A percentile compares a stretch with the other conserved stretches of the same genome.
phyloP scores from a whole-genome alignment of 1,284 basidiomycete species.

The Malassezia yamatoensis region DNA sequence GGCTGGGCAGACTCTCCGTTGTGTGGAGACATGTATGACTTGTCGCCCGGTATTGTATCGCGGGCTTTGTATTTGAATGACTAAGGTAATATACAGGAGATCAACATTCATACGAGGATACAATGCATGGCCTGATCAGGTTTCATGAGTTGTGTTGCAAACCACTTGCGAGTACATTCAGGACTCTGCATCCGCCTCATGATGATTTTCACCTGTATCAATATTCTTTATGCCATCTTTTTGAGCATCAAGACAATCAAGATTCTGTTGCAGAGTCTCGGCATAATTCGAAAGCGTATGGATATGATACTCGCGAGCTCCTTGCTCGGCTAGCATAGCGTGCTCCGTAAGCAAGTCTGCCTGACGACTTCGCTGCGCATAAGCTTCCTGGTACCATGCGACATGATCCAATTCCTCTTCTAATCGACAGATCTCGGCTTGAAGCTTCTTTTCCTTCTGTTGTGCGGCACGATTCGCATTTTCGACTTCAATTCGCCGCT shows the following conservation, averaged over 20 bases:
- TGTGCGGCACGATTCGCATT: not conserved
- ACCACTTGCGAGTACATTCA: no score
- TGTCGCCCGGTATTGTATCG: constrained; percentile 17
- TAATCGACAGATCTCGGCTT: not conserved
- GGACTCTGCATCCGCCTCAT: no score
- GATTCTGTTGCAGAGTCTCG: not conserved
- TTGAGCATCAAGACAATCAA: no score
- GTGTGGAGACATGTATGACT: constrained; percentile 18
- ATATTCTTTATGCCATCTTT: no score
- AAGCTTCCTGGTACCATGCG: constrained; percentile 14
- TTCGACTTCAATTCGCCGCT: not conserved
- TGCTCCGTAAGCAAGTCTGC: constrained; percentile 4
- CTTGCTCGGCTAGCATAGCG: not conserved
- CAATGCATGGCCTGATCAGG: no score
- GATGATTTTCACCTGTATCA: no score
- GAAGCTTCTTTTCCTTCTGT: not conserved
- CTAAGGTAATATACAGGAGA: no score
- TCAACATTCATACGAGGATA: no score
- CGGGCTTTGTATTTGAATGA: constrained; percentile 8
- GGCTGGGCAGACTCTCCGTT: constrained; percentile 9
- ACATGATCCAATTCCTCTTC: constrained; percentile 5
- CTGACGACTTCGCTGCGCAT: constrained; percentile 9
- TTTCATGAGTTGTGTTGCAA: no score
- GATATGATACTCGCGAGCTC: not conserved
- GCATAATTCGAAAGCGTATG: not conserved